These are phyloP conservation scores for Leucosporidium scottii DNA, from an alignment of 768 basidiomycete genomes.

Conservation along the genomic window DNA sequence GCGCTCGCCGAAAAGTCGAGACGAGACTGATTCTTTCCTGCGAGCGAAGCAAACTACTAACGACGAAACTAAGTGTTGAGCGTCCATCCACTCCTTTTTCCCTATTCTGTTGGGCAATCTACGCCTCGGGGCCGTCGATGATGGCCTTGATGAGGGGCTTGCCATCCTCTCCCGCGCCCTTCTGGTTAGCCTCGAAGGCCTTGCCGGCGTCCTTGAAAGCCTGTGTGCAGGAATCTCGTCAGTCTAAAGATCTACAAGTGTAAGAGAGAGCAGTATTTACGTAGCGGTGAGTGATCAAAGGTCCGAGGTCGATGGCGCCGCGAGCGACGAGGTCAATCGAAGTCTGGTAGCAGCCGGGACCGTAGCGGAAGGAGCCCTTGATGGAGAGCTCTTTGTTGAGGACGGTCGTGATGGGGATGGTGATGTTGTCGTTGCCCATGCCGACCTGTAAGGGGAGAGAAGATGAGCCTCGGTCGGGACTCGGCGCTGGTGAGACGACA, in stretches of 20 bases:
- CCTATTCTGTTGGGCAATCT: not conserved
- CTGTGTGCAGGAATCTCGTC: conserved; percentile 48
- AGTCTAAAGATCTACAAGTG: not conserved
- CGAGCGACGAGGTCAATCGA: conserved; percentile 75
- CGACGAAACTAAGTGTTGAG: no score
- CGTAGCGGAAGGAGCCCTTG: conserved; percentile 79
- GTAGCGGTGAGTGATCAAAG: conserved; percentile 80
- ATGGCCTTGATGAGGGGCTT: conserved; percentile 69
- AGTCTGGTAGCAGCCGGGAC: conserved; percentile 72
- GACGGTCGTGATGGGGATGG: conserved; percentile 59
- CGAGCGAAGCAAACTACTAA: no score
- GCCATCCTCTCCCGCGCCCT: conserved; percentile 76
- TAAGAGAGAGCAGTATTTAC: conserved; percentile 11
- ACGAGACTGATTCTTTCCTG: no score
- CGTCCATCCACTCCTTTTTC: no score
- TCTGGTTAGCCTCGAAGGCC: conserved; percentile 74
- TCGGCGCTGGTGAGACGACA: no score
- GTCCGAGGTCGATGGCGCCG: conserved; percentile 76
- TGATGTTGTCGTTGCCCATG: conserved; percentile 14
- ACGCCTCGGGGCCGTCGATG: conserved; percentile 13
- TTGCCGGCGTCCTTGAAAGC: conserved; percentile 65
- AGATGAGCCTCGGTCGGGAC: no score
- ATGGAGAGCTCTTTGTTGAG: conserved; percentile 62
- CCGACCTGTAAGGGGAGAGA: conserved; percentile 9
- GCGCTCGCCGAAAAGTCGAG: no score